Conservation (phyloP, 2,329 filamentous ascomycete genomes). For the Aspergillus sp. region DNA sequence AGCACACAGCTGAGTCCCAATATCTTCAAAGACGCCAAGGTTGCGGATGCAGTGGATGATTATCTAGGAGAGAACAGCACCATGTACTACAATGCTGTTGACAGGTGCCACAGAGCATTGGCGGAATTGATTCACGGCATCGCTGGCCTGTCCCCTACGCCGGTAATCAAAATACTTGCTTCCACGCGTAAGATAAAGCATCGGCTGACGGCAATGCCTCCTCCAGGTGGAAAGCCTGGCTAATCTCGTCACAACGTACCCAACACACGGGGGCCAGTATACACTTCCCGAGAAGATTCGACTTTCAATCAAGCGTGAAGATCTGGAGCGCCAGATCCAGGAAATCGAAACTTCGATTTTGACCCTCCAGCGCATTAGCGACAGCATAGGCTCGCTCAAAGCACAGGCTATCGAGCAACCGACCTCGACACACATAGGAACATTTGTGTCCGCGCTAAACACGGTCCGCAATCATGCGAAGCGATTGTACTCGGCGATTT, state of each 20-base stretch:
- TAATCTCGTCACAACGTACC: constrained; percentile 2
- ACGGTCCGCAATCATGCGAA: not conserved
- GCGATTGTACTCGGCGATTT: constrained; percentile 6
- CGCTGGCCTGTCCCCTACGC: not conserved
- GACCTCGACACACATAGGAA: not conserved
- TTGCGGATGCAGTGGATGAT: constrained; percentile 1
- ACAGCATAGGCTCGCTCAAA: not conserved
- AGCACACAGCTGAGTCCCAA: not conserved
- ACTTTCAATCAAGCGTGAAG: not conserved
- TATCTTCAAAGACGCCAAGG: not conserved
- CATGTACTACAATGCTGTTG: not conserved
- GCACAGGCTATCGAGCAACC: not conserved
- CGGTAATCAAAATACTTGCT: not conserved
- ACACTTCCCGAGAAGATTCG: not conserved
- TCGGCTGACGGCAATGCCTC: not conserved
- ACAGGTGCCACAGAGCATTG: not conserved
- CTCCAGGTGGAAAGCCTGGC: not conserved
- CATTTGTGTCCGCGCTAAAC: not conserved
- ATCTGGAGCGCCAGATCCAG: not conserved
- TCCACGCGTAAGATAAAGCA: too few species aligned
- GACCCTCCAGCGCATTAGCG: not conserved
- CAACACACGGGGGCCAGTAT: not conserved
- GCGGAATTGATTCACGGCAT: not conserved
- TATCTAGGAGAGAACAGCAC: not conserved
- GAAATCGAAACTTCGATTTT: not conserved